These are phyloP conservation scores for Candida sanyaensis DNA, from an alignment of 1,139 yeast species.

Conservation along the genomic window DNA sequence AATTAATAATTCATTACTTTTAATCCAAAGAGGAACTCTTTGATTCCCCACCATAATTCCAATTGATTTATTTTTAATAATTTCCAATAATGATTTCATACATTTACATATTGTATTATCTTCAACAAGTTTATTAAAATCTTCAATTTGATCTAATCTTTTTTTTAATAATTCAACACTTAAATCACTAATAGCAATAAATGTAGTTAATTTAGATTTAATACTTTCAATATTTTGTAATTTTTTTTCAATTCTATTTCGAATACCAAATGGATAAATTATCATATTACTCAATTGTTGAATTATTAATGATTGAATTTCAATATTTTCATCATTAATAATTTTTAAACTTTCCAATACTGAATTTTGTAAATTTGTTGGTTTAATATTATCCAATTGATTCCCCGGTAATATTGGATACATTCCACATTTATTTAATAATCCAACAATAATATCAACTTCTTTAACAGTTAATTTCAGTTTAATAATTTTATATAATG, in stretches of 20 bases:
- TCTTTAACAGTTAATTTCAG: constrained; percentile 30
- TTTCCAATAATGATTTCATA: constrained; percentile 26
- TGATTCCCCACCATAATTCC: constrained; percentile 29
- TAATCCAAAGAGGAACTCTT: constrained; percentile 43
- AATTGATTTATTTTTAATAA: constrained; percentile 32
- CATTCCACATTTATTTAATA: constrained; percentile 61
- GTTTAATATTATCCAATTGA: constrained; percentile 31
- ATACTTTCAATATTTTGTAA: constrained; percentile 25
- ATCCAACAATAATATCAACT: constrained; percentile 43
- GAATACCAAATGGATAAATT: constrained; percentile 59
- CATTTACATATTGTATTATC: constrained; percentile 46
- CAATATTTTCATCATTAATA: constrained; percentile 31
- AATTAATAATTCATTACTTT: constrained; percentile 35
- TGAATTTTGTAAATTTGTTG: constrained; percentile 56
- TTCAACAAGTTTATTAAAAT: constrained; percentile 36
- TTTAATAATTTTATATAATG: constrained; percentile 39
- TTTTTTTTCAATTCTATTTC: constrained; percentile 52
- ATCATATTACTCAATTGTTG: constrained; percentile 55
- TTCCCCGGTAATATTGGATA: constrained; percentile 65
- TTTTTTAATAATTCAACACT: constrained; percentile 45
- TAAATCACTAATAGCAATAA: constrained; percentile 59
- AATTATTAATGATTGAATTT: constrained; percentile 46
- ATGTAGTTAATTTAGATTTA: constrained; percentile 58
- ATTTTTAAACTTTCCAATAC: constrained; percentile 46
- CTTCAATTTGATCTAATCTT: constrained; percentile 32